Evolutionary conservation across 495 filamentous ascomycete genomes (phyloP).

Genomic region (Astrothelium macrocarpum): DNA sequence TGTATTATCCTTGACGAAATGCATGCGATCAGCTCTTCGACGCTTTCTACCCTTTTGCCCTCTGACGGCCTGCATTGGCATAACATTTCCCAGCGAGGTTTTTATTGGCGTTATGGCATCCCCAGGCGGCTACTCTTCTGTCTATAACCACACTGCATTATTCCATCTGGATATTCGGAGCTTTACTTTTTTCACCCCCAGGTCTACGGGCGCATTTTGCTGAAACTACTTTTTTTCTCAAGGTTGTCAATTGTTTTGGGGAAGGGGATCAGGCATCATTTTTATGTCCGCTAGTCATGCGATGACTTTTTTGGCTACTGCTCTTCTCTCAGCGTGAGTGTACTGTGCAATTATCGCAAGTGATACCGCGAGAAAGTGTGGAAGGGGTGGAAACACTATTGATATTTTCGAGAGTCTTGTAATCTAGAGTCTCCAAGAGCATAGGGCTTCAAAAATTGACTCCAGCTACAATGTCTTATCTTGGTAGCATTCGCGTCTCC

Average conservation of each 20-base stretch:
- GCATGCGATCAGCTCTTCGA: background rate
- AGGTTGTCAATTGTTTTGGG: background rate
- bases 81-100: background rate
- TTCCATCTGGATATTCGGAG: background rate
- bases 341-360: background rate
- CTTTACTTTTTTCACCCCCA: background rate
- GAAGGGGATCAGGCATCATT: background rate
- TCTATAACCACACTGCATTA: background rate
- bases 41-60: background rate
- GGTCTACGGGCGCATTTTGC: slow-evolving; percentile 1
- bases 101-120: background rate
- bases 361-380: background rate
- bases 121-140: background rate
- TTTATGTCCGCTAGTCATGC: background rate
- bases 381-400: background rate
- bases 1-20: background rate
- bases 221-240: background rate
- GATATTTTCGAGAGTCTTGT: background rate
- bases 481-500: background rate
- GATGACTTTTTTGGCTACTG: background rate
- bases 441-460: background rate
- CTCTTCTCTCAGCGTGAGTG: background rate
- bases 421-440: slow-evolving; percentile 2
- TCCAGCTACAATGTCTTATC: background rate
- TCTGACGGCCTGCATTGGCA: background rate